Percentiles rank a stretch among this genome's conserved stretches.
These are phyloP conservation scores for Malus hybrid DNA, from an alignment of 331 rosid species.

Conservation along the genomic window DNA sequence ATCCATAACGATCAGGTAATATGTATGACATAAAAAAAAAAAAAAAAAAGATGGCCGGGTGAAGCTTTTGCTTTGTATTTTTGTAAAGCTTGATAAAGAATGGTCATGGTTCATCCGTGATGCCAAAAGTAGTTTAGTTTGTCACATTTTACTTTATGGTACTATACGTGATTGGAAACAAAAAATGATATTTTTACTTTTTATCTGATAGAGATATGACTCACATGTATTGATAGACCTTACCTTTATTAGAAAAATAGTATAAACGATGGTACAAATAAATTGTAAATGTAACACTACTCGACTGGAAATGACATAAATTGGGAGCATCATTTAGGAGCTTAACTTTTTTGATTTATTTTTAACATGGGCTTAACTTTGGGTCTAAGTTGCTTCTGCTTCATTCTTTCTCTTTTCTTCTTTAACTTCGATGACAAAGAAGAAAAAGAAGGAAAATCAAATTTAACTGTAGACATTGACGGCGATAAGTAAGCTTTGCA, in stretches of 20 bases:
- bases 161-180: not conserved
- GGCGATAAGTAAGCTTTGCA: not conserved
- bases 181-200: no score
- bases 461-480: not conserved
- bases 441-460: not conserved
- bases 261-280: no score
- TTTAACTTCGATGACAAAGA: not conserved
- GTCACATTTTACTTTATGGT: not conserved
- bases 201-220: no score
- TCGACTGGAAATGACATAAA: no score
- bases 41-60: not conserved
- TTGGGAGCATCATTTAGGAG: no score
- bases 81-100: not conserved
- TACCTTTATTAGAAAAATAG: no score
- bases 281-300: no score
- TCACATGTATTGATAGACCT: fast-evolving
- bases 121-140: not conserved
- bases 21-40: no score
- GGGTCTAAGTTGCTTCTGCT: not conserved
- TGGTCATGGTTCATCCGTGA: not conserved
- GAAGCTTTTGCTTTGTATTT: constrained; percentile 5
- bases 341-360: not conserved
- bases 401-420: not conserved
- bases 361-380: no score
- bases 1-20: no score